These are phyloP conservation scores for Neurospora discreta DNA, from an alignment of 495 filamentous ascomycete species.

Conservation along the genomic window DNA sequence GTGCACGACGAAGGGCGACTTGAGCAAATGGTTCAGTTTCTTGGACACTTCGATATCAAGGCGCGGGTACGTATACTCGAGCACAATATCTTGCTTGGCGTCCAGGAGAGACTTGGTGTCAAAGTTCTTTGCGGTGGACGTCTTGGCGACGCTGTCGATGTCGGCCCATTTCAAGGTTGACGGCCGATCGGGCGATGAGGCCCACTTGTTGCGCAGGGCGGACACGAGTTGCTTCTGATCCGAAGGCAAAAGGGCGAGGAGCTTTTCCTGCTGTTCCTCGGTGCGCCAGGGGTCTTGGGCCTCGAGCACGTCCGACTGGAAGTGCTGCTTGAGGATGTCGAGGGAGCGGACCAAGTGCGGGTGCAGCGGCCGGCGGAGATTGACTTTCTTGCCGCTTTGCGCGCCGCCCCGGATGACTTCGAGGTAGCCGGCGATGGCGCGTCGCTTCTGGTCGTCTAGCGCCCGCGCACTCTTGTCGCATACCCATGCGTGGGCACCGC, in stretches of 20 bases:
- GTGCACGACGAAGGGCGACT: constrained; percentile 92
- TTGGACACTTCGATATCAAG: constrained; percentile 94
- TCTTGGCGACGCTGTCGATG: constrained; percentile 74
- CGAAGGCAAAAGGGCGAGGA: constrained; percentile 62
- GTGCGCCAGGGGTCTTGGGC: constrained; percentile 78
- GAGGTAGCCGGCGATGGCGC: constrained; percentile 76
- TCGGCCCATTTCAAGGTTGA: constrained; percentile 82
- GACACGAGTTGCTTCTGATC: constrained; percentile 57
- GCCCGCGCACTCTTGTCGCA: constrained; percentile 77
- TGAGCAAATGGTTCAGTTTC: constrained; percentile 94
- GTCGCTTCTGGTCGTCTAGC: constrained; percentile 73
- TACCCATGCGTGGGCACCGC: constrained; percentile 98
- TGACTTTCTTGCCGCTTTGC: constrained; percentile 79
- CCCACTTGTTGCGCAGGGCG: constrained; percentile 81
- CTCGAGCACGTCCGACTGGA: constrained; percentile 66
- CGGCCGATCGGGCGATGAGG: constrained; percentile 60
- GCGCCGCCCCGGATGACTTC: constrained; percentile 76
- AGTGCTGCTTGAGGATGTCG: constrained; percentile 64
- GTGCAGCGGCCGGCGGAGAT: constrained; percentile 74
- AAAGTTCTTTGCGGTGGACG: constrained; percentile 48
- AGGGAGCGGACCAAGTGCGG: constrained; percentile 82
- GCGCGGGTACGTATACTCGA: constrained; percentile 97
- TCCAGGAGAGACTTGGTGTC: constrained; percentile 60
- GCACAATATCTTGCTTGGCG: constrained; percentile 83
- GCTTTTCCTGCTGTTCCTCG: constrained; percentile 53